phyloP scores from a whole-genome alignment of 2,329 filamentous ascomycete species.

The Exutisphaerella laricina region DNA sequence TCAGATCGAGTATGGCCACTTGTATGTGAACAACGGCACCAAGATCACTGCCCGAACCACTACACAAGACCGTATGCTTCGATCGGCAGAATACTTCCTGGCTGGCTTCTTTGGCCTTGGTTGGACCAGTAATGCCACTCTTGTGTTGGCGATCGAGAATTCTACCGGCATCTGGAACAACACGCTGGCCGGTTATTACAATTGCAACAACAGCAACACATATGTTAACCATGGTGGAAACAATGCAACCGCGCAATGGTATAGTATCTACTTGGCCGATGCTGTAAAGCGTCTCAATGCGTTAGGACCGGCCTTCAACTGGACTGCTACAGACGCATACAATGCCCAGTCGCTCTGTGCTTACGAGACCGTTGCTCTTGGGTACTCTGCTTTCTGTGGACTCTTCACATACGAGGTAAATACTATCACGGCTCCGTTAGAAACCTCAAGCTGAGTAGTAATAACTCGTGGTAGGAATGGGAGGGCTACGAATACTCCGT shows the following conservation, averaged over 20 bases:
- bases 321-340: constrained; percentile 58
- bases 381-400: constrained; percentile 67
- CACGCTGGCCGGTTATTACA: constrained; percentile 61
- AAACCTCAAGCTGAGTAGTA: too few relatives aligned
- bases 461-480: too few relatives aligned
- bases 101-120: constrained; percentile 73
- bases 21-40: constrained; percentile 62
- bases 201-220: constrained; percentile 58
- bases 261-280: constrained; percentile 58
- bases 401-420: constrained; percentile 61
- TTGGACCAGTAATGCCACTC: constrained; percentile 51
- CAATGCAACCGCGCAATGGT: constrained; percentile 56
- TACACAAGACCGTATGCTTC: constrained; percentile 71
- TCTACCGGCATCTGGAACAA: constrained; percentile 51
- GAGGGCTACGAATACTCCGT: constrained; percentile 60
- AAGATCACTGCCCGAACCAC: constrained; percentile 71
- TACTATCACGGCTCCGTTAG: too few relatives aligned
- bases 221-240: constrained; percentile 45
- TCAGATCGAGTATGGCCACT: constrained; percentile 64
- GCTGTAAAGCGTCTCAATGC: constrained; percentile 56
- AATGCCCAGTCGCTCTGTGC: constrained; percentile 67
- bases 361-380: constrained; percentile 72
- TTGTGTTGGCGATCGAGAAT: constrained; percentile 62
- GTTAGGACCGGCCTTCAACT: constrained; percentile 44
- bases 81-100: constrained; percentile 71